phyloP scores from a whole-genome alignment of 495 filamentous ascomycete species.

The Pyrenopolyporus hunteri region DNA sequence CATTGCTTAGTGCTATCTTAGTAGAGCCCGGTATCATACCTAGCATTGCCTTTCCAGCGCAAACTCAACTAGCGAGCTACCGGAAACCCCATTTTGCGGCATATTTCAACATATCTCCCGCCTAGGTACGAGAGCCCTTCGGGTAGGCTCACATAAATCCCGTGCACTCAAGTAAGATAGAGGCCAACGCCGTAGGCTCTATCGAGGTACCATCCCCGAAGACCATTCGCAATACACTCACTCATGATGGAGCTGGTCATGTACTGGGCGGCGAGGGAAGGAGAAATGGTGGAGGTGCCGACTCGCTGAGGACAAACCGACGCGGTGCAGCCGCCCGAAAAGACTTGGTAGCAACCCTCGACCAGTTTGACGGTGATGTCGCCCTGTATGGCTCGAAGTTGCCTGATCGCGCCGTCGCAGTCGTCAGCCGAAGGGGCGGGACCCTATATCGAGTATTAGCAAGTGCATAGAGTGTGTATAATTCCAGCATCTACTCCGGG shows the following conservation, averaged over 20 bases:
- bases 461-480: background rate
- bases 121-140: background rate
- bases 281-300: constrained; percentile 34
- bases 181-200: constrained; percentile 35
- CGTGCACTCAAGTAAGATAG: constrained; percentile 31
- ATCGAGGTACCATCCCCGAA: constrained; percentile 41
- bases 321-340: constrained; percentile 39
- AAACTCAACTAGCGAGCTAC: background rate
- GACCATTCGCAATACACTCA: constrained; percentile 40
- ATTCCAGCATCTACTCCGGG: no score
- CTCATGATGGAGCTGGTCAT: constrained; percentile 33
- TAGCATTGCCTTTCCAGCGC: background rate
- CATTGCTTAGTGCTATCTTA: background rate
- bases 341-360: constrained; percentile 36
- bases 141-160: background rate
- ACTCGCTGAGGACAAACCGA: constrained; percentile 37
- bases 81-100: constrained; percentile 1
- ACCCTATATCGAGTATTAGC: constrained; percentile 19
- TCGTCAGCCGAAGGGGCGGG: constrained; percentile 37
- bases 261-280: constrained; percentile 34
- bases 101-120: background rate
- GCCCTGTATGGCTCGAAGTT: constrained; percentile 25
- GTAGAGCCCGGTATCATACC: background rate
- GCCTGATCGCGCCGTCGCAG: constrained; percentile 32
- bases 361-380: constrained; percentile 37